Conservation (phyloP, 2,329 filamentous ascomycete genomes). For the Claviceps capensis region DNA sequence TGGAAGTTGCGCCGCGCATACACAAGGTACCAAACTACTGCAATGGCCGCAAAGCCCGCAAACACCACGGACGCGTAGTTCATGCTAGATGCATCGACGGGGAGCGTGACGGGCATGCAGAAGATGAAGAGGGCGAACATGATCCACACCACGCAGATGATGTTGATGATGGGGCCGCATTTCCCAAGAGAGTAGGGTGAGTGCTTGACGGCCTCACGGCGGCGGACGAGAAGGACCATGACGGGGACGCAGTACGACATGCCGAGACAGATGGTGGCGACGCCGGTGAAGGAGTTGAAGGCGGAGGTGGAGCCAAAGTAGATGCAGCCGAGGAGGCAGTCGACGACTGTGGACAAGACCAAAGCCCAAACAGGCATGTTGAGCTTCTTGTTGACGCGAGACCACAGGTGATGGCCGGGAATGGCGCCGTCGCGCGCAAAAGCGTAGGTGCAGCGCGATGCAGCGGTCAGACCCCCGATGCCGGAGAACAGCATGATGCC, state of each 20-base stretch:
- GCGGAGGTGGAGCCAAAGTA: slow-evolving; percentile 67
- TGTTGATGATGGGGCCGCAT: slow-evolving; percentile 56
- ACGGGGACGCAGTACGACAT: slow-evolving; percentile 67
- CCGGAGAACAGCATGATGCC: slow-evolving; percentile 68
- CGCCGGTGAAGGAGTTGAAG: slow-evolving; percentile 68
- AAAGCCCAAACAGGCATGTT: slow-evolving; percentile 60
- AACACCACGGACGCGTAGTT: slow-evolving; percentile 57
- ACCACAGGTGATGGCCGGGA: slow-evolving; percentile 54
- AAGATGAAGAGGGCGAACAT: slow-evolving; percentile 56
- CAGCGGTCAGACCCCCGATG: slow-evolving; percentile 59
- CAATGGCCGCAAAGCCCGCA: slow-evolving; percentile 45
- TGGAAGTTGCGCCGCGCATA: slow-evolving; percentile 51
- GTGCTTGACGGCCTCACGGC: slow-evolving; percentile 49
- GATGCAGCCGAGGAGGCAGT: slow-evolving; percentile 60
- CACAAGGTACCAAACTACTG: slow-evolving; percentile 47
- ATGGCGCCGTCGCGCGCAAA: slow-evolving; percentile 66
- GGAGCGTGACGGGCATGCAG: slow-evolving; percentile 56
- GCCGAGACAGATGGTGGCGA: slow-evolving; percentile 65
- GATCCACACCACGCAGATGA: slow-evolving; percentile 58
- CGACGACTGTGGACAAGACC: slow-evolving; percentile 51
- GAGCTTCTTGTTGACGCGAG: slow-evolving; percentile 47
- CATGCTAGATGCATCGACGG: slow-evolving; percentile 43
- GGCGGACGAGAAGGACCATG: slow-evolving; percentile 52
- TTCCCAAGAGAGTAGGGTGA: slow-evolving; percentile 56
- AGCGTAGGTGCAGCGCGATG: slow-evolving; percentile 61